A percentile compares a stretch with the other conserved stretches of the same genome.
Evolutionary conservation across 192 early-diverging fungal genomes (phyloP).

Genomic region (Paraglomus occultum): DNA sequence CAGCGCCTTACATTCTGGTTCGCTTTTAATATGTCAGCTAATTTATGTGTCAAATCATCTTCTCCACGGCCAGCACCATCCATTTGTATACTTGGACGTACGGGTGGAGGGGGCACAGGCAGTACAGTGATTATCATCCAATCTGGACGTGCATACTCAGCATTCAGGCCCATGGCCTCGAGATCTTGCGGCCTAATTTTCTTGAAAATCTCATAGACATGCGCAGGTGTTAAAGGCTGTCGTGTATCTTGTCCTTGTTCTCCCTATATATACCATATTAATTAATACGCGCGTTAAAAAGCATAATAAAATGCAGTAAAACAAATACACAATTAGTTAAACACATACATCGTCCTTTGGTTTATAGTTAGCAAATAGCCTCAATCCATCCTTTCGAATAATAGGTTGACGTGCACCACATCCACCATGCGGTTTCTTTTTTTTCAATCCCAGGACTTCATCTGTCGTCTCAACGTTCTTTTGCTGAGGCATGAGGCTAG

Average conservation of each 20-base stretch:
- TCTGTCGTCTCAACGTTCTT: constrained; percentile 24
- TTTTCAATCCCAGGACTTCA: constrained; percentile 47
- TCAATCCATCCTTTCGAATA: constrained; percentile 78
- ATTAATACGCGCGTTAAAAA: constrained; percentile 12
- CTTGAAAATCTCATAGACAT: constrained; percentile 80
- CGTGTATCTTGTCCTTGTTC: constrained; percentile 54
- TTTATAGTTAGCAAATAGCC: constrained; percentile 57
- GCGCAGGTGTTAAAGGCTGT: constrained; percentile 66
- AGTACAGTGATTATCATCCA: constrained; percentile 97
- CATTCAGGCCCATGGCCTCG: constrained; percentile 80
- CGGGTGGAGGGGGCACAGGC: constrained; percentile 94
- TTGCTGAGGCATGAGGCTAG: constrained; percentile 9
- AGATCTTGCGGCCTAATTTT: constrained; percentile 87
- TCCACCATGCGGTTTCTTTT: constrained; percentile 73
- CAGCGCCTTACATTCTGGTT: constrained; percentile 80
- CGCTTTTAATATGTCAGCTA: constrained; percentile 91
- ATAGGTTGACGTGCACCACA: constrained; percentile 84
- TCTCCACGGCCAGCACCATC: constrained; percentile 84
- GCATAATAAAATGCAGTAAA: background rate
- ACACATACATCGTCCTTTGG: constrained; percentile 33
- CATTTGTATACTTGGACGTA: constrained; percentile 94
- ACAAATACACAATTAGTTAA: background rate
- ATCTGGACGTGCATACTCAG: constrained; percentile 91
- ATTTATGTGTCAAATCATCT: constrained; percentile 96
- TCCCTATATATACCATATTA: constrained; percentile 37